phyloP scores from a whole-genome alignment of 139 green algal genomes.

The Micractinium sp. region DNA sequence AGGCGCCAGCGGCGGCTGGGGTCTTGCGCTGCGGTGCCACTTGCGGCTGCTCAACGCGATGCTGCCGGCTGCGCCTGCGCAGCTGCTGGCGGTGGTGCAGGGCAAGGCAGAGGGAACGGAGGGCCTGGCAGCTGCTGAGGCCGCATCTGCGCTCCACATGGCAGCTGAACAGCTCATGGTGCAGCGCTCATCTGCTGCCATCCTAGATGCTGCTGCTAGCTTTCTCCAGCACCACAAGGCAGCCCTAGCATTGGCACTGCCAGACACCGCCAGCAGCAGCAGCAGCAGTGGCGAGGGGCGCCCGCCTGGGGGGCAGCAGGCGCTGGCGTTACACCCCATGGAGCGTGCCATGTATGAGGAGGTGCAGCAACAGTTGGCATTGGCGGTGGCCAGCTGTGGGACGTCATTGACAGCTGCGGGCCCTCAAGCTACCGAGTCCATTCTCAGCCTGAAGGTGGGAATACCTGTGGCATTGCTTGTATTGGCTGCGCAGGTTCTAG shows the following conservation, averaged over 20 bases:
- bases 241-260: not conserved
- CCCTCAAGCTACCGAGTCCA: not conserved
- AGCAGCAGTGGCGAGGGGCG: not conserved
- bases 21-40: slow-evolving; percentile 23
- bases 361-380: slow-evolving; percentile 16
- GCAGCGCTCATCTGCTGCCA: not conserved
- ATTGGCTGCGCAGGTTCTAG: no score
- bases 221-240: slow-evolving; percentile 7
- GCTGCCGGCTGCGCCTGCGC: not conserved
- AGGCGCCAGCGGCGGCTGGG: not conserved
- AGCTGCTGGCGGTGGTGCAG: not conserved
- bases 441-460: slow-evolving; percentile 1
- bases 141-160: not conserved
- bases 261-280: not conserved
- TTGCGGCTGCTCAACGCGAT: slow-evolving; percentile 14
- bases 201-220: not conserved
- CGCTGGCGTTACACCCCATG: not conserved
- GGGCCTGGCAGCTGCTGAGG: not conserved
- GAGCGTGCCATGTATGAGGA: not conserved
- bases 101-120: not conserved
- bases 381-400: not conserved
- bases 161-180: not conserved
- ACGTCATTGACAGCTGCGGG: not conserved
- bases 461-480: no score
- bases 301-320: not conserved